Evolutionary conservation across 441 rosid genomes (phyloP).

Genomic region (Hura crepitans): DNA sequence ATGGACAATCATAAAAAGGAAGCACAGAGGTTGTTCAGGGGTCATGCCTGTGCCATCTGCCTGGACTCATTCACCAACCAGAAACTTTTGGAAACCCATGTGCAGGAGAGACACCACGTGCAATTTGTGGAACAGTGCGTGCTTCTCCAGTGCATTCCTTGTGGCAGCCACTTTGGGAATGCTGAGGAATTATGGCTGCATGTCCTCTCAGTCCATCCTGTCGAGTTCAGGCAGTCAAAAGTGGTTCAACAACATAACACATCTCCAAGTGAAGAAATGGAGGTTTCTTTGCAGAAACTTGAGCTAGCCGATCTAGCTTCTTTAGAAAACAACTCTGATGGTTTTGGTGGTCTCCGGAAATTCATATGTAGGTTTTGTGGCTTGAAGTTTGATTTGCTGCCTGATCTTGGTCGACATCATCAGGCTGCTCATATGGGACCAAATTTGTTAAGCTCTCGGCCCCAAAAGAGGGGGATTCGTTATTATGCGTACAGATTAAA

Average conservation of each 20-base stretch:
- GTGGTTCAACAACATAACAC: conserved; percentile 35
- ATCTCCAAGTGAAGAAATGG: conserved; percentile 26
- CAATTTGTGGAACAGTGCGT: conserved; percentile 90
- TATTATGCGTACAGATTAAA: conserved; percentile 69
- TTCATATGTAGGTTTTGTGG: conserved; percentile 88
- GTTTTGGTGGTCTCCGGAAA: conserved; percentile 43
- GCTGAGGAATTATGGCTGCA: conserved; percentile 76
- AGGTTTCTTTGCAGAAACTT: conserved; percentile 36
- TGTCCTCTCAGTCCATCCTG: conserved; percentile 66
- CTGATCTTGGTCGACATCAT: conserved; percentile 99
- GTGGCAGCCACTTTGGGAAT: conserved; percentile 89
- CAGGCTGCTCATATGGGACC: conserved; percentile 97
- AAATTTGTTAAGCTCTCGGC: conserved; percentile 51
- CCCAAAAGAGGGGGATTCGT: conserved; percentile 64
- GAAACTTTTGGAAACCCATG: conserved; percentile 74
- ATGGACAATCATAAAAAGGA: conserved; percentile 70
- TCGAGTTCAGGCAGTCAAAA: conserved; percentile 48
- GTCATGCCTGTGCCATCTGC: conserved; percentile 95
- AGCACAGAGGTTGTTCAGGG: conserved; percentile 76
- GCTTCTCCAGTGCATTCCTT: conserved; percentile 94
- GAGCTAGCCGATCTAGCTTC: conserved; percentile 36
- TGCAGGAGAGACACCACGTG: conserved; percentile 89
- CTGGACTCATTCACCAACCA: conserved; percentile 83
- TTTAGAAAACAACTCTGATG: conserved; percentile 42
- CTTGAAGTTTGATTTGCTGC: conserved; percentile 78